Evolutionary conservation across 2,329 filamentous ascomycete genomes (phyloP).

Genomic region (Neonectria sp.): DNA sequence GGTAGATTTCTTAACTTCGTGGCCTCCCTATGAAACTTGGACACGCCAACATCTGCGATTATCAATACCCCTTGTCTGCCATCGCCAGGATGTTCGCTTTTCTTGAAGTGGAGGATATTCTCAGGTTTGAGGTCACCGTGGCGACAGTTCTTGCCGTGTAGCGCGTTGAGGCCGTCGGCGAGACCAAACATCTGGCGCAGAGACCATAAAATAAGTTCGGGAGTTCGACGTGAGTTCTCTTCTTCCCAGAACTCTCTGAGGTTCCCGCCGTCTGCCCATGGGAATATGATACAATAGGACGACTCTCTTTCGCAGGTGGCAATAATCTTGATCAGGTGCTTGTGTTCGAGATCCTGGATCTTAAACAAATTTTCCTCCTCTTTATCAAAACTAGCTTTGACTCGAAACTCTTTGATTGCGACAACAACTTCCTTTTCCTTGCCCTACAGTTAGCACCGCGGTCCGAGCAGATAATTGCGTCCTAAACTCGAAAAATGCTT

Average conservation of each 20-base stretch:
- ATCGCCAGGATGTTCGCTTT: neutral
- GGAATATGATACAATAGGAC: constrained; percentile 33
- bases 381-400: constrained; percentile 5
- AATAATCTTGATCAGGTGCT: constrained; percentile 30
- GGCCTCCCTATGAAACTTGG: constrained; percentile 25
- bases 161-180: constrained; percentile 18
- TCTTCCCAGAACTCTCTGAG: constrained; percentile 31
- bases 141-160: constrained; percentile 27
- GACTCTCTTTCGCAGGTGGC: constrained; percentile 27
- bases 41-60: constrained; percentile 38
- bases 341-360: constrained; percentile 17
- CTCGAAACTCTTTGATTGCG: constrained; percentile 30
- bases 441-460: neutral
- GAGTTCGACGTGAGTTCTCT: neutral
- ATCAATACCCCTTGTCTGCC: constrained; percentile 3
- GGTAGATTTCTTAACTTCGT: constrained; percentile 26
- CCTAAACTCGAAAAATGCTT: neutral
- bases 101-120: constrained; percentile 36
- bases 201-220: constrained; percentile 22
- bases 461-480: accelerated
- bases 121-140: constrained; percentile 41
- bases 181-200: constrained; percentile 36
- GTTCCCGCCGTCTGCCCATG: constrained; percentile 38
- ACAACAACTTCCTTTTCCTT: neutral
- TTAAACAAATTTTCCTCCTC: constrained; percentile 25